A percentile compares a stretch with the other conserved stretches of the same genome.
phyloP scores from a whole-genome alignment of 306 rosid species.

The Phaseolus lunatus region DNA sequence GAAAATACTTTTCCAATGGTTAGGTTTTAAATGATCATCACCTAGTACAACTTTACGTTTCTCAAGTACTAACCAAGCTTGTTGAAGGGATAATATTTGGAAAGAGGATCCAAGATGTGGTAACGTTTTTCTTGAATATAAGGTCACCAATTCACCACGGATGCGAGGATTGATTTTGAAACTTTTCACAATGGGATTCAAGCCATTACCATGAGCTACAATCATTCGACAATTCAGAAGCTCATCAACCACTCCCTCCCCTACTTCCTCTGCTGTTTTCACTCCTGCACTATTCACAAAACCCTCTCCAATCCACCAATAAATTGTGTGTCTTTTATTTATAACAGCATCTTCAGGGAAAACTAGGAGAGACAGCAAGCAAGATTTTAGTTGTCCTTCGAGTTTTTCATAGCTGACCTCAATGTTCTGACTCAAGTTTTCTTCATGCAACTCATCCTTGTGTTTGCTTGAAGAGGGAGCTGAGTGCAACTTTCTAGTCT shows the following conservation, averaged over 20 bases:
- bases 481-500: neutral
- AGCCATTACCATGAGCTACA: neutral
- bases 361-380: conserved; percentile 51
- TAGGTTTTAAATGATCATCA: neutral
- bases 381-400: neutral
- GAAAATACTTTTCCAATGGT: conserved; percentile 26
- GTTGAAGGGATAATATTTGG: neutral
- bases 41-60: neutral
- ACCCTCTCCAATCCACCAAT: conserved; percentile 66
- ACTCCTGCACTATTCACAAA: neutral
- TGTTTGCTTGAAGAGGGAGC: conserved; percentile 25
- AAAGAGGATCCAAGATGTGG: neutral
- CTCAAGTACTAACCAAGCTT: neutral
- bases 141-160: neutral
- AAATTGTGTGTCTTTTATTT: conserved; percentile 49
- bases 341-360: conserved; percentile 53
- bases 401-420: neutral
- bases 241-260: neutral
- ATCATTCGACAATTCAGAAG: conserved; percentile 29
- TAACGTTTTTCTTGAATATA: neutral
- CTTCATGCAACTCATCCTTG: neutral
- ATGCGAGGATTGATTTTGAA: conserved; percentile 29
- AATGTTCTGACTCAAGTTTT: neutral
- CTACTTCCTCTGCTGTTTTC: conserved; percentile 33
- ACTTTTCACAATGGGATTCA: neutral